Conservation (phyloP, 129 eudicot genomes). For the Heracleum sosnowskyi region DNA sequence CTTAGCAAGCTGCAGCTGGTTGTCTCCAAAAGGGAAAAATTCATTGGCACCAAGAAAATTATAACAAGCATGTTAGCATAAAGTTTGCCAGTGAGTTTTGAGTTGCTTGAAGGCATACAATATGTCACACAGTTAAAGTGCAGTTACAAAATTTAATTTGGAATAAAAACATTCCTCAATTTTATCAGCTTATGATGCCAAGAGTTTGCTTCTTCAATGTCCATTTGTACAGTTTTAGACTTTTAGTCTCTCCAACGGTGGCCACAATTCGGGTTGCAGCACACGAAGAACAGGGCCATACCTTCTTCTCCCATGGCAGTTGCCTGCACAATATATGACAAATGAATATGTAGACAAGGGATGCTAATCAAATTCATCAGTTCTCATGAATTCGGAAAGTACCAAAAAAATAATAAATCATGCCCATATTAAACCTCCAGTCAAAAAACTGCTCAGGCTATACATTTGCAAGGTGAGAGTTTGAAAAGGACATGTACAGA, state of each 20-base stretch:
- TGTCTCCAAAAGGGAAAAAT: not conserved
- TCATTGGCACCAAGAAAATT: not conserved
- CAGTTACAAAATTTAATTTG: not conserved
- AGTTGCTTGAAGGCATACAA: not conserved
- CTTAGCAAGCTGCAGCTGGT: not conserved
- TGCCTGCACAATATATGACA: constrained; percentile 39
- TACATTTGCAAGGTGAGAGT: not conserved
- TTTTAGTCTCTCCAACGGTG: constrained; percentile 84
- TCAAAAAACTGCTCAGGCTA: not conserved
- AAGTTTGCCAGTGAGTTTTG: not conserved
- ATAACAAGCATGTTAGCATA: not conserved
- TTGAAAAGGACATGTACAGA: not conserved
- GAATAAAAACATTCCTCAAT: not conserved
- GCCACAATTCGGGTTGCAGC: constrained; percentile 86
- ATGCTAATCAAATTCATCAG: not conserved
- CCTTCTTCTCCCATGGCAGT: constrained; percentile 95
- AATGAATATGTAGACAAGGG: not conserved
- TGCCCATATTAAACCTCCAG: not conserved
- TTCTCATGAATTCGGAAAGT: not conserved
- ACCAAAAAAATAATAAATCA: not conserved
- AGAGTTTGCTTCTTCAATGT: not conserved
- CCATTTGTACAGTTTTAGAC: constrained; percentile 30
- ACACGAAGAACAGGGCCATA: constrained; percentile 88
- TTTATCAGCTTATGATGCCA: not conserved
- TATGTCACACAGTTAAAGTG: not conserved